These are phyloP conservation scores for Candida yuanshanica DNA, from an alignment of 805 yeast species.

Conservation along the genomic window DNA sequence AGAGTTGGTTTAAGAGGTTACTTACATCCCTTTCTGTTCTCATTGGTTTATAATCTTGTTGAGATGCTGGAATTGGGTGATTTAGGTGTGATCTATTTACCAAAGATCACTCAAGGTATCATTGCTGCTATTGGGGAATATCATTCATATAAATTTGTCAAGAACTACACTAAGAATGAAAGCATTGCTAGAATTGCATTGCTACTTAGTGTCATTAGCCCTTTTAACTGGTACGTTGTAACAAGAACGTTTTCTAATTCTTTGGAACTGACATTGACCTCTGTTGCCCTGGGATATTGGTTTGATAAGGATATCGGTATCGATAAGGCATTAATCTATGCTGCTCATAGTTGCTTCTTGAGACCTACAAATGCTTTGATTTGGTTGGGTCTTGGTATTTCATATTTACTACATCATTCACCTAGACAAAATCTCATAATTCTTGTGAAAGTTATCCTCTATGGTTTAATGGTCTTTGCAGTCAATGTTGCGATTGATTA, in stretches of 20 bases:
- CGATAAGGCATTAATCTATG: slow-evolving; percentile 41
- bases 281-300: slow-evolving; percentile 66
- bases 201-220: slow-evolving; percentile 49
- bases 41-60: slow-evolving; percentile 34
- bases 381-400: slow-evolving; percentile 62
- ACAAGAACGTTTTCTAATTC: slow-evolving; percentile 86
- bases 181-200: slow-evolving; percentile 38
- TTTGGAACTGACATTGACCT: slow-evolving; percentile 68
- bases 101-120: slow-evolving; percentile 64
- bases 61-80: slow-evolving; percentile 29
- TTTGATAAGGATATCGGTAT: slow-evolving; percentile 26
- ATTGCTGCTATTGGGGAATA: slow-evolving; percentile 72
- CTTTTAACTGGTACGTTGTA: slow-evolving; percentile 76
- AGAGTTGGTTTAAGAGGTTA: slow-evolving; percentile 64
- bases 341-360: slow-evolving; percentile 58
- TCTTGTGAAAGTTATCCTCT: slow-evolving; percentile 16
- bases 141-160: slow-evolving; percentile 45
- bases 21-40: slow-evolving; percentile 71
- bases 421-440: slow-evolving; percentile 12
- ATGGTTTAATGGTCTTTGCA: slow-evolving; percentile 25
- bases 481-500: slow-evolving; percentile 47
- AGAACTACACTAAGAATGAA: slow-evolving; percentile 27
- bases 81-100: slow-evolving; percentile 41
- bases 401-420: slow-evolving; percentile 8
- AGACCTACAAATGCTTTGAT: slow-evolving; percentile 81